Evolutionary conservation across 345 rosid species (phyloP), one percentile per base, ranked within the genome.

Genomic region (Euphorbia tirucalli): DNA sequence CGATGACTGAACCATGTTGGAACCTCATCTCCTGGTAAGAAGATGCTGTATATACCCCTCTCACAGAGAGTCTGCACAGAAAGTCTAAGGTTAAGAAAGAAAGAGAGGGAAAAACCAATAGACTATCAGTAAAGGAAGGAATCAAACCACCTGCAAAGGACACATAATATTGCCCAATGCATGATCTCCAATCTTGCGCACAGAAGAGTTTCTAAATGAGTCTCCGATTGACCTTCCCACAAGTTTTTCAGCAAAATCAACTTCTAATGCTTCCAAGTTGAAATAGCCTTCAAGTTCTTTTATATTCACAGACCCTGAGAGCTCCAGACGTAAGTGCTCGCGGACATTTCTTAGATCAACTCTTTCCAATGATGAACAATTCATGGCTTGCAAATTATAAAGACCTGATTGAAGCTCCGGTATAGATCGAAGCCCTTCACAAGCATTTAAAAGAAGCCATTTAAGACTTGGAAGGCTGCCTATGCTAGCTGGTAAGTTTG

Each of bases 371-470:
- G 39, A 48, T 4, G 15, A 9, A 25, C 68, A 71, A 39, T 49
- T 24, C 2, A 14, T 49, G 5, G 74, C 74, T 32, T 61, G 57
- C 68, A 71, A 58, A 7, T 19, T 14, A 15, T 1, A 0, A 28
- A 71, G 3, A 50, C 68, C 46, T 61, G 68, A 49, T 21, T 71
- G 74, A 25, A 71, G 68, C 49, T 71, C 18, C 24, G 74, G 68
- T 5, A 71, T 71, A 2, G 21, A 1, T 32, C 25, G 27, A 61
- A 71, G 74, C 44, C 67, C 8, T 48, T 32, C 24, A 22, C 74
- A 71, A 9, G 30, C 24, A 35, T 71, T 46, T 50, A 61, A 11
- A 24, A 28, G 61, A 30, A 71, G 74, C 3, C n/a, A 0, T 3
- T 3, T 9, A 5, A 71, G 75, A 39, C 49, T 35, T 22, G 75